A percentile compares a stretch with the other conserved stretches of the same genome.
phyloP scores from a whole-genome alignment of 345 rosid species.

The Mercurialis annua region DNA sequence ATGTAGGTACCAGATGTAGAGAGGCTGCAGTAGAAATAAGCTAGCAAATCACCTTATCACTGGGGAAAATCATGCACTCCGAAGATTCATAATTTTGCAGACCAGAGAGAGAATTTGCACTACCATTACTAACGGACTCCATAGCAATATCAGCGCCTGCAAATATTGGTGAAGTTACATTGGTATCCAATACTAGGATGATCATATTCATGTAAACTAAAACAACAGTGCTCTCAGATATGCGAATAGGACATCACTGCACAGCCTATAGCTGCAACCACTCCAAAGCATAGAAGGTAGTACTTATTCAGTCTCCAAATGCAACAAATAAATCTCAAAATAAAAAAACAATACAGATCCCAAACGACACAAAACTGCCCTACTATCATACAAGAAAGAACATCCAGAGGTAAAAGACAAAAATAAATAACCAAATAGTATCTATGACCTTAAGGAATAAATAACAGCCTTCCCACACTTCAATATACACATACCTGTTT shows the following conservation, averaged over 20 bases:
- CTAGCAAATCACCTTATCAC: conserved; percentile 41
- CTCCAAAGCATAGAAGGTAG: neutral
- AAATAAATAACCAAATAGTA: neutral
- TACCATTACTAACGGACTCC: conserved; percentile 21
- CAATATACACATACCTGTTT: conserved; percentile 46
- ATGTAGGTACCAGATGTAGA: neutral
- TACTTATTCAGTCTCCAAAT: neutral
- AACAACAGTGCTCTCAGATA: neutral
- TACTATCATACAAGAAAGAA: neutral
- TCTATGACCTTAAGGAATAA: neutral
- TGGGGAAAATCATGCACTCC: conserved; percentile 19
- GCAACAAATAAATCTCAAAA: neutral
- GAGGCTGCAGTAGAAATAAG: neutral
- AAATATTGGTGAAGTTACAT: neutral
- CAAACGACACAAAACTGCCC: neutral
- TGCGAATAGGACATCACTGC: neutral
- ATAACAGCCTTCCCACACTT: neutral
- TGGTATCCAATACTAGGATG: neutral
- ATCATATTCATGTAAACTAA: too few relatives aligned
- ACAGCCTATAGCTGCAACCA: neutral
- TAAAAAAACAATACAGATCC: neutral
- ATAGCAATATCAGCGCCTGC: conserved; percentile 29
- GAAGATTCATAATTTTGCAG: conserved; percentile 32
- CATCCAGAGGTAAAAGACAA: neutral
- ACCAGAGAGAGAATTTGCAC: conserved; percentile 20